A percentile compares a stretch with the other conserved stretches of the same genome.
Evolutionary conservation across 176 grass and related monocot species (phyloP).

Genomic region (Oropetium thomaeum): DNA sequence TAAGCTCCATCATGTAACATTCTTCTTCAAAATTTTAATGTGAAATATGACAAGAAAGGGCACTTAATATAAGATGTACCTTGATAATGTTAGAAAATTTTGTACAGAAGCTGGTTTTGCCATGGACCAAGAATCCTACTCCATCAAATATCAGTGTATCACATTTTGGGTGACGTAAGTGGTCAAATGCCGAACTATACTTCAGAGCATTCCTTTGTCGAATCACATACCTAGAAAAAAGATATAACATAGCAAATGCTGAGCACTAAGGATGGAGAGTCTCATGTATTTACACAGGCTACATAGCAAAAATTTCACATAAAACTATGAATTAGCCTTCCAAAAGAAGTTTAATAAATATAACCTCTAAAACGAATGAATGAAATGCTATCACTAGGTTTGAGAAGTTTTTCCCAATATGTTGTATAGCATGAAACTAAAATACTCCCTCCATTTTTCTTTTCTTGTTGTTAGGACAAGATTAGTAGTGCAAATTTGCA

Average conservation of each 20-base stretch:
- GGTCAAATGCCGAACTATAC: slow-evolving; percentile 33
- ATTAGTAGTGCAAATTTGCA: too few relatives aligned
- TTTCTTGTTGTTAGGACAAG: too few relatives aligned
- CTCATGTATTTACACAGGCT: neutral
- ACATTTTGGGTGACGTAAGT: slow-evolving; percentile 40
- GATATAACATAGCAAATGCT: slow-evolving; percentile 27
- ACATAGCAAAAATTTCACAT: neutral
- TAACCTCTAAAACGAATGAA: slow-evolving; percentile 13
- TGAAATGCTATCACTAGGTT: neutral
- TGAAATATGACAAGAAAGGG: neutral
- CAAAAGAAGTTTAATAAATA: slow-evolving; percentile 11
- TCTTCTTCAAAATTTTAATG: neutral
- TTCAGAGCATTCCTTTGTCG: slow-evolving; percentile 39
- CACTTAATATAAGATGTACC: slow-evolving; percentile 37
- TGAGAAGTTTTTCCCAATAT: slow-evolving; percentile 12
- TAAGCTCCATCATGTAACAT: neutral
- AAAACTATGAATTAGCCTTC: neutral
- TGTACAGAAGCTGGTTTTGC: slow-evolving; percentile 70
- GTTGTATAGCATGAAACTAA: neutral
- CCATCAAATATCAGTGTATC: slow-evolving; percentile 58
- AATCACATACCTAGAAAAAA: slow-evolving; percentile 69
- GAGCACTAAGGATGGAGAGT: slow-evolving; percentile 23
- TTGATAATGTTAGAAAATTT: slow-evolving; percentile 85
- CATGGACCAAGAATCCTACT: slow-evolving; percentile 70
- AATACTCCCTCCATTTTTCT: too few relatives aligned